phyloP scores from a whole-genome alignment of 495 filamentous ascomycete species.

The Podospora pseudoanserina region DNA sequence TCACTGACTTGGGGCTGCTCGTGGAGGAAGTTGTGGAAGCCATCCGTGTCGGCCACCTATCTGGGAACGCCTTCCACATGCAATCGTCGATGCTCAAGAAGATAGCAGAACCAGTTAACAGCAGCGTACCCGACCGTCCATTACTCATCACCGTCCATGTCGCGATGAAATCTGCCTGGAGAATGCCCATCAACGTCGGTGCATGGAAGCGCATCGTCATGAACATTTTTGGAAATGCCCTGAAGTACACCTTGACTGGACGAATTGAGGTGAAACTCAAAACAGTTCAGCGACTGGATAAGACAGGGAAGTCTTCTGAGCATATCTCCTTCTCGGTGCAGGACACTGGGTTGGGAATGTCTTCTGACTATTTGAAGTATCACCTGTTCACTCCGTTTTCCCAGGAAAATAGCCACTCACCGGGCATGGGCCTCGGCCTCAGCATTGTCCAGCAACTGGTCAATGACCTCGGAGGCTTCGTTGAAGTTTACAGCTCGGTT shows the following conservation, averaged over 20 bases:
- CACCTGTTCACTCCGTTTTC: slow-evolving; percentile 66
- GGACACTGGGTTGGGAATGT: slow-evolving; percentile 69
- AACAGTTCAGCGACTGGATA: slow-evolving; percentile 13
- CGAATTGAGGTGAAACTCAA: slow-evolving; percentile 60
- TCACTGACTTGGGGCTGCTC: slow-evolving; percentile 32
- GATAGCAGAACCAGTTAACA: slow-evolving; percentile 5
- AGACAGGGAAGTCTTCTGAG: not conserved
- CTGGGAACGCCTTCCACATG: slow-evolving; percentile 27
- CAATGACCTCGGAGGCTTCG: slow-evolving; percentile 53
- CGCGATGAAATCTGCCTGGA: slow-evolving; percentile 30
- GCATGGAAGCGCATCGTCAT: slow-evolving; percentile 63
- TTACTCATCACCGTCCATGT: slow-evolving; percentile 40
- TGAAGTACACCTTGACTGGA: slow-evolving; percentile 72
- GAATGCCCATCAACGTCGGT: slow-evolving; percentile 38
- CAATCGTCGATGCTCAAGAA: not conserved
- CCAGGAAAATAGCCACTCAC: slow-evolving; percentile 63
- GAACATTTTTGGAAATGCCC: slow-evolving; percentile 78
- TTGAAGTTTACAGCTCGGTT: slow-evolving; percentile 46
- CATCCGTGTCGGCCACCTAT: slow-evolving; percentile 37
- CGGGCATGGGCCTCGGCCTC: slow-evolving; percentile 68
- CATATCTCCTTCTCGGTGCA: slow-evolving; percentile 40
- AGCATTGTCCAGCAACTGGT: slow-evolving; percentile 66
- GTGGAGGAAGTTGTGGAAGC: slow-evolving; percentile 47
- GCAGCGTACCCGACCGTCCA: slow-evolving; percentile 14
- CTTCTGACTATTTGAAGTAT: slow-evolving; percentile 62